These are phyloP conservation scores for Rhypophila decipiens DNA, from an alignment of 495 filamentous ascomycete species.

Conservation along the genomic window DNA sequence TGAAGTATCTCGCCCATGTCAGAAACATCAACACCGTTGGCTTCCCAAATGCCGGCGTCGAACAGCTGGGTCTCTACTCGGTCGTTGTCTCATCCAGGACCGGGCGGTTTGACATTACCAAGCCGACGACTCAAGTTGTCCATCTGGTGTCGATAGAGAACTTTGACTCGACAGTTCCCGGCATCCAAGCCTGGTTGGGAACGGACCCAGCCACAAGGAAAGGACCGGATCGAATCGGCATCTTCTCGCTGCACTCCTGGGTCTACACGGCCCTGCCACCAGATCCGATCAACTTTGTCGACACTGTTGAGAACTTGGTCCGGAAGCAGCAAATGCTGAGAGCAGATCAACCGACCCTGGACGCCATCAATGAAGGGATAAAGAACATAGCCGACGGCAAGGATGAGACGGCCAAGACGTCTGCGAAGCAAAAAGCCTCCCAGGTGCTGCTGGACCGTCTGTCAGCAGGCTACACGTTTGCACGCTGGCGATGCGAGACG, in stretches of 20 bases:
- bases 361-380: not conserved
- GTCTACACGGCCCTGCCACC: conserved; percentile 35
- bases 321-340: conserved; percentile 1
- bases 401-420: not conserved
- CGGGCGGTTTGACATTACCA: conserved; percentile 20
- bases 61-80: conserved; percentile 26
- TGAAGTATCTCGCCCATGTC: conserved; percentile 36
- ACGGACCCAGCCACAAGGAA: not conserved
- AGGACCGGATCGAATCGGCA: conserved; percentile 17
- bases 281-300: conserved; percentile 22
- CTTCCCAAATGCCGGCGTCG: conserved; percentile 23
- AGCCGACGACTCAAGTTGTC: conserved; percentile 9
- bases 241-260: conserved; percentile 41
- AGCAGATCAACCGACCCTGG: not conserved
- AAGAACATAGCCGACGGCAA: no score
- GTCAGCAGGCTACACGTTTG: conserved; percentile 34
- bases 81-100: conserved; percentile 30
- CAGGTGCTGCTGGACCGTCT: conserved; percentile 13
- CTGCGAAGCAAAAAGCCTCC: not conserved
- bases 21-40: conserved; percentile 36
- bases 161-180: not conserved
- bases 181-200: not conserved
- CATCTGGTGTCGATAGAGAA: conserved; percentile 37
- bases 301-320: conserved; percentile 20
- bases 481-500: conserved; percentile 24